A percentile compares a stretch with the other conserved stretches of the same genome.
phyloP scores from a whole-genome alignment of 2,329 filamentous ascomycete species.

The Cercospora sp. region DNA sequence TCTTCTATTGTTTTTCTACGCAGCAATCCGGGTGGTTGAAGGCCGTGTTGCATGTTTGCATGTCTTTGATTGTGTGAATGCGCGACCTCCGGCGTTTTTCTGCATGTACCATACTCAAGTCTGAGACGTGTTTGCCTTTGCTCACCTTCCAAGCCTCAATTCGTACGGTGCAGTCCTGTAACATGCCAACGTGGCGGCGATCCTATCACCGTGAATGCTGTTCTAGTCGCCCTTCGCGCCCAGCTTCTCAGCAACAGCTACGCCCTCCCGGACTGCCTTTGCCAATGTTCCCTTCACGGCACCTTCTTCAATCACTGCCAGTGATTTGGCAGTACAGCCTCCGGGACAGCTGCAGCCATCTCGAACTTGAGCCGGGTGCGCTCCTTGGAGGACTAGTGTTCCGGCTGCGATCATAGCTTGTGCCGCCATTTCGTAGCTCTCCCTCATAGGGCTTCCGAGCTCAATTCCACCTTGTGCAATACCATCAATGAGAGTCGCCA shows the following conservation, averaged over 20 bases:
- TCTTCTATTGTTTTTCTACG: too few species aligned
- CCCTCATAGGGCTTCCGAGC: slow-evolving; percentile 71
- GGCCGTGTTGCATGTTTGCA: too few species aligned
- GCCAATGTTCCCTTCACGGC: slow-evolving; percentile 66
- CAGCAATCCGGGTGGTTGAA: too few species aligned
- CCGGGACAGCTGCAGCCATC: slow-evolving; percentile 78
- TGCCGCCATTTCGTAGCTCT: slow-evolving; percentile 74
- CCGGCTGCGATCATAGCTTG: slow-evolving; percentile 77
- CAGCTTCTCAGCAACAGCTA: neutral
- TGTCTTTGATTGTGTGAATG: neutral
- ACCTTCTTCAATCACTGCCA: slow-evolving; percentile 73
- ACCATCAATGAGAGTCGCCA: slow-evolving; percentile 72
- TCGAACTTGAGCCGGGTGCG: slow-evolving; percentile 73
- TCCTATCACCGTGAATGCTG: neutral
- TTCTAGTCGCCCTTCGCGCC: neutral
- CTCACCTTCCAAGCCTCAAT: too few species aligned
- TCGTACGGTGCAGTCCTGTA: neutral
- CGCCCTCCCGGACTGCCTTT: slow-evolving; percentile 65
- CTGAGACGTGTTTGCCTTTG: neutral
- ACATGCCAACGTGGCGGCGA: neutral
- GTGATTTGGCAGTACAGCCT: slow-evolving; percentile 73
- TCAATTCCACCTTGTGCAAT: slow-evolving; percentile 76
- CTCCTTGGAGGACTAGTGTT: slow-evolving; percentile 64
- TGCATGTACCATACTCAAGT: neutral
- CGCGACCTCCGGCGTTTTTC: neutral